Base-by-base conservation (phyloP, 1,139 yeast genomes). In the Ogataea hybrid region DNA sequence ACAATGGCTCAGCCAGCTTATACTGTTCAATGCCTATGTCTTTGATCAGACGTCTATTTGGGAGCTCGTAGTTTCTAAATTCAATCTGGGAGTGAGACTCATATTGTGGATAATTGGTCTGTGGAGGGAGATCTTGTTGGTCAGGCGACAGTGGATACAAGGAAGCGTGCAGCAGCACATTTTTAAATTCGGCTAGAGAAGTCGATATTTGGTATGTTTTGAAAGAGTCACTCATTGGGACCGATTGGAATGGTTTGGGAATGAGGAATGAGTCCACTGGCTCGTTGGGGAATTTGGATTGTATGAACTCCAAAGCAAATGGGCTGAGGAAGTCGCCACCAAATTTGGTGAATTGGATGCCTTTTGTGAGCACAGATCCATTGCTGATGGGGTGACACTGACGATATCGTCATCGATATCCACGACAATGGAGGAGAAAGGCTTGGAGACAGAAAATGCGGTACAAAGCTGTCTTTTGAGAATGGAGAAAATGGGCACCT, bases 401-500 rank as follows among this genome's bases (percentile, higher is more conserved):
- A 81, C 70, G 3, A 75, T 73, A 17, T 79, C 68, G 2, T 82
- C 71, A 3, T 90, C 92, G 34, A 84, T 61, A 55, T 84, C 90
- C 28, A 84, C 72, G 16, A 84, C 84, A 46, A 84, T 67, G 5
- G 87, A 84, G 10, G 81, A 77, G 16, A 81, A 71, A 6, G 63
- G 63, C 54, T 77, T 77, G 3, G 89, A 88, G 53, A 80, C 70
- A 25, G 86, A 80, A 56, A 81, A 80, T 15, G 85, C 74, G 41
- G 82, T 80, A 23, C 86, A 81, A 46, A 84, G 62, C 4, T 90
- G 90, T 35, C 80, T 76, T 56, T 82, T 79, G n/a, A 81, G 73
- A 42, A 84, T 66, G 28, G 86, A 79, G 52, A 84, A 75, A 12
- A 81, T 69, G 1, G 90, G 90, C 11, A 83, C 84, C 43, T 78